A percentile compares a stretch with the other conserved stretches of the same genome.
Evolutionary conservation across 2,329 filamentous ascomycete genomes (phyloP).

Genomic region (Fusarium clavum): DNA sequence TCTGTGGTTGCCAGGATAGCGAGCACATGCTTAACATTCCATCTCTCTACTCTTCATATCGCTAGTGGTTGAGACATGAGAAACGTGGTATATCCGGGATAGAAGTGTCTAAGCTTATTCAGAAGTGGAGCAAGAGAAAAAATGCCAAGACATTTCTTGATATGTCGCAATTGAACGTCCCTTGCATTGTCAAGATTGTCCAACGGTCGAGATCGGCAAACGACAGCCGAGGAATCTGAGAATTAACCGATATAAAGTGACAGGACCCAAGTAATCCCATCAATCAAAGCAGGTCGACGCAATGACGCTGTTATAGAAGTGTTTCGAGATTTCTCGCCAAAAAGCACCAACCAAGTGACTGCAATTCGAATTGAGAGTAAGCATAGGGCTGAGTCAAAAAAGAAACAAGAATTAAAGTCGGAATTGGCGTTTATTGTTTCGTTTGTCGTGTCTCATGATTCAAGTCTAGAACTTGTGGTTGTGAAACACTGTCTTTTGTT

Average conservation of each 20-base stretch:
- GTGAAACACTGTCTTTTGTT: conserved; percentile 6
- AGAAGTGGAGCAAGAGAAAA: background rate
- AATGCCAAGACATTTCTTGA: conserved; percentile 15
- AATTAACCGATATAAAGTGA: background rate
- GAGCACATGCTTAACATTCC: background rate
- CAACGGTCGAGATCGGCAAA: conserved; percentile 17
- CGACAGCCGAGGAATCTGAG: background rate
- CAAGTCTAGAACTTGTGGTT: background rate
- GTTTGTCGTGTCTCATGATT: conserved; percentile 5
- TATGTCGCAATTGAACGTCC: background rate
- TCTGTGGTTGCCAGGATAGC: background rate
- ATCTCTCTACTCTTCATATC: background rate
- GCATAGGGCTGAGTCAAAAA: conserved; percentile 22
- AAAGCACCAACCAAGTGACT: conserved; percentile 4
- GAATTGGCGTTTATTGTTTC: conserved; percentile 13
- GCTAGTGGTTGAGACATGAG: background rate
- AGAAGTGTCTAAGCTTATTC: background rate
- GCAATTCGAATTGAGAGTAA: background rate
- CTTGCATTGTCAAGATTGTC: conserved; percentile 6
- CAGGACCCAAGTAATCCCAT: background rate
- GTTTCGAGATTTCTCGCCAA: background rate
- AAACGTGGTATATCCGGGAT: background rate
- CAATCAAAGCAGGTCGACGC: background rate
- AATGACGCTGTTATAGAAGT: background rate
- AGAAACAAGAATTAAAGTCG: background rate